These are phyloP conservation scores for Botryotinia narcissicola DNA, from an alignment of 2,329 filamentous ascomycete species.

Conservation along the genomic window DNA sequence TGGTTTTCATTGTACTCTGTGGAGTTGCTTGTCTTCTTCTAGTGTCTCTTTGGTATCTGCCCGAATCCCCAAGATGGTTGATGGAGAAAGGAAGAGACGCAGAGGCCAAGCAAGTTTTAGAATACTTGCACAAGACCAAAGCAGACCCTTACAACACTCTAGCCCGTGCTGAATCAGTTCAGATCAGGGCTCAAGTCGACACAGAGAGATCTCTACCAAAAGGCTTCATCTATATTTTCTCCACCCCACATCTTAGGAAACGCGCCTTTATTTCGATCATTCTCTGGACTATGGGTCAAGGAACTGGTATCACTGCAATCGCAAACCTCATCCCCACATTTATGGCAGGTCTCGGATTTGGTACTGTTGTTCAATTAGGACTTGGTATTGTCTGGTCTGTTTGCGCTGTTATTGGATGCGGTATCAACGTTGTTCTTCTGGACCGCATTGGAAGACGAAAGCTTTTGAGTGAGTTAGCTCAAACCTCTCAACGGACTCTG, in stretches of 20 bases:
- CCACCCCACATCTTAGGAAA: slow-evolving; percentile 10
- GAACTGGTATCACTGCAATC: slow-evolving; percentile 12
- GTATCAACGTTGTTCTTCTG: slow-evolving; percentile 3
- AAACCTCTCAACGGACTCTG: background rate
- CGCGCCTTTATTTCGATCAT: slow-evolving; percentile 11
- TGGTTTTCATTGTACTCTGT: slow-evolving; percentile 9
- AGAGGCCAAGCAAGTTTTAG: slow-evolving; percentile 25
- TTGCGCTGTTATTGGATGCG: slow-evolving; percentile 8
- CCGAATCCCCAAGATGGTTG: slow-evolving; percentile 61
- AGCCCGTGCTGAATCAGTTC: slow-evolving; percentile 8
- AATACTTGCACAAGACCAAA: slow-evolving; percentile 22
- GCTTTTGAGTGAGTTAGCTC: slow-evolving; percentile 1
- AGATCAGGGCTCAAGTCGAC: slow-evolving; percentile 10
- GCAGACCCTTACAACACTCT: slow-evolving; percentile 5
- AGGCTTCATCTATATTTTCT: slow-evolving; percentile 19
- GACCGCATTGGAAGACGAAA: slow-evolving; percentile 11
- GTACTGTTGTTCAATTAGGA: slow-evolving; percentile 6
- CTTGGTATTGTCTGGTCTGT: slow-evolving; percentile 3
- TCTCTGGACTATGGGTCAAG: slow-evolving; percentile 14
- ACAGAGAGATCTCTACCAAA: slow-evolving; percentile 5
- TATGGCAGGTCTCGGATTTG: slow-evolving; percentile 12
- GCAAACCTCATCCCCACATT: slow-evolving; percentile 16
- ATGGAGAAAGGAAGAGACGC: slow-evolving; percentile 22
- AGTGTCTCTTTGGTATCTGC: slow-evolving; percentile 55
- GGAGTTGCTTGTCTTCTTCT: slow-evolving; percentile 27